phyloP scores from a whole-genome alignment of 257 asterid species.

The Verbena officinalis region DNA sequence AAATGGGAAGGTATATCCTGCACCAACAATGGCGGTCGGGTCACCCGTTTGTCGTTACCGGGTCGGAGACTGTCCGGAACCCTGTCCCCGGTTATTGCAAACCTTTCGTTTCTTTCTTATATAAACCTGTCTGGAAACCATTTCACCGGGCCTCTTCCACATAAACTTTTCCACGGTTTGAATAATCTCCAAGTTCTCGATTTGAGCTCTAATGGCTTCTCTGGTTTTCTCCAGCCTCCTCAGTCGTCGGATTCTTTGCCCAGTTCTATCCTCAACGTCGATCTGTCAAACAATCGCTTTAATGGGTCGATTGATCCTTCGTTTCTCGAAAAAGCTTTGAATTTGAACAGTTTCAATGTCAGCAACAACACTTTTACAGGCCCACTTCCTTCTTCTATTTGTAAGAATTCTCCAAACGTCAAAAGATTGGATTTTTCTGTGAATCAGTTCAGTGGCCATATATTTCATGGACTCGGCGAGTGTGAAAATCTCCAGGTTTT shows the following conservation, averaged over 20 bases:
- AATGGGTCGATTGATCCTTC: constrained; percentile 34
- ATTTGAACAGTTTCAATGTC: constrained; percentile 34
- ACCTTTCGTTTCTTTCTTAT: constrained; percentile 38
- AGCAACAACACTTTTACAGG: constrained; percentile 43
- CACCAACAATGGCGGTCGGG: constrained; percentile 3
- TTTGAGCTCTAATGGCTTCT: constrained; percentile 26
- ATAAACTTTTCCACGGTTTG: not conserved
- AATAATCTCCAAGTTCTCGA: constrained; percentile 25
- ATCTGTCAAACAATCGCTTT: constrained; percentile 40
- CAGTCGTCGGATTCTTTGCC: constrained; percentile 21
- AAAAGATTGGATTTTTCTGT: constrained; percentile 34
- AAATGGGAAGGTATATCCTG: constrained; percentile 43
- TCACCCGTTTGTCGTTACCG: constrained; percentile 33
- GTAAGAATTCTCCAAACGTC: constrained; percentile 25
- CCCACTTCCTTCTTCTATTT: constrained; percentile 33
- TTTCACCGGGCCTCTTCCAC: constrained; percentile 22
- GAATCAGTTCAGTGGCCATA: constrained; percentile 31
- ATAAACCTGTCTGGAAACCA: constrained; percentile 37
- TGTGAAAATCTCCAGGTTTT: constrained; percentile 37
- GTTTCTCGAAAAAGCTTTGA: not conserved
- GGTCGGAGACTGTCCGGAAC: constrained; percentile 31
- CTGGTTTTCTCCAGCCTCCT: constrained; percentile 24
- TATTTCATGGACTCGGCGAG: constrained; percentile 14
- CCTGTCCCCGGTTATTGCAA: constrained; percentile 26
- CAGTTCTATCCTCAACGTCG: constrained; percentile 9